These are phyloP conservation scores for Podospora bellae-mahoneyi DNA, from an alignment of 495 filamentous ascomycete genomes.

Conservation along the genomic window DNA sequence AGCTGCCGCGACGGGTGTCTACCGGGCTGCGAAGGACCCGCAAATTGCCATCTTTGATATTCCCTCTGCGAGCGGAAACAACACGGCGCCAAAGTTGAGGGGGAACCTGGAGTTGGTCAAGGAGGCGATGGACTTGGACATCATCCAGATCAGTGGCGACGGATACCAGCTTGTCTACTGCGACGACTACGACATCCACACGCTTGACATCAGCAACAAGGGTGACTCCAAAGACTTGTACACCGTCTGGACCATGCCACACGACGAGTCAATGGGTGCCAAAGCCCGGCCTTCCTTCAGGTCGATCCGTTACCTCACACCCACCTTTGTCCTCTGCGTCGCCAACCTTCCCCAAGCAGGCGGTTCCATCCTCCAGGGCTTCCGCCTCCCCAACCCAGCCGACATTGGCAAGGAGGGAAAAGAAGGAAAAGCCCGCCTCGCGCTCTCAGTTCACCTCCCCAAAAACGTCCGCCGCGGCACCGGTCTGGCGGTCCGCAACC, in stretches of 20 bases:
- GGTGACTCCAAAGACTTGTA: slow-evolving; percentile 50
- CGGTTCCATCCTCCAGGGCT: slow-evolving; percentile 51
- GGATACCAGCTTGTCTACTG: slow-evolving; percentile 75
- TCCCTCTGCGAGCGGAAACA: slow-evolving; percentile 47
- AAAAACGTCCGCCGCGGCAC: slow-evolving; percentile 51
- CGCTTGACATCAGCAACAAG: slow-evolving; percentile 49
- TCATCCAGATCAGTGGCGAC: slow-evolving; percentile 56
- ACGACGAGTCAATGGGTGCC: slow-evolving; percentile 46
- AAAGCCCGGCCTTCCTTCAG: slow-evolving; percentile 53
- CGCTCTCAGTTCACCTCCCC: slow-evolving; percentile 42
- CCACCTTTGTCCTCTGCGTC: slow-evolving; percentile 68
- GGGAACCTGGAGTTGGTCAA: slow-evolving; percentile 62
- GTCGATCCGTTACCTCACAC: slow-evolving; percentile 70
- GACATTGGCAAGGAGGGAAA: slow-evolving; percentile 27
- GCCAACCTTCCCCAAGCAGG: slow-evolving; percentile 47
- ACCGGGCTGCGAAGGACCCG: slow-evolving; percentile 53
- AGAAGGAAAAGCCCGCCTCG: slow-evolving; percentile 42
- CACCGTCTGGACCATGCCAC: slow-evolving; percentile 59
- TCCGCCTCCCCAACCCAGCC: slow-evolving; percentile 39
- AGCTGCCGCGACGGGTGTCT: slow-evolving; percentile 63
- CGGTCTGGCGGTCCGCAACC: slow-evolving; percentile 68
- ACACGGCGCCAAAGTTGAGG: slow-evolving; percentile 55
- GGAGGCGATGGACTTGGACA: slow-evolving; percentile 81
- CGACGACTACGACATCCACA: slow-evolving; percentile 69
- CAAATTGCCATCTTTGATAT: slow-evolving; percentile 80